These are phyloP conservation scores for Exophiala oligosperma DNA, from an alignment of 2,329 filamentous ascomycete species.

Conservation along the genomic window DNA sequence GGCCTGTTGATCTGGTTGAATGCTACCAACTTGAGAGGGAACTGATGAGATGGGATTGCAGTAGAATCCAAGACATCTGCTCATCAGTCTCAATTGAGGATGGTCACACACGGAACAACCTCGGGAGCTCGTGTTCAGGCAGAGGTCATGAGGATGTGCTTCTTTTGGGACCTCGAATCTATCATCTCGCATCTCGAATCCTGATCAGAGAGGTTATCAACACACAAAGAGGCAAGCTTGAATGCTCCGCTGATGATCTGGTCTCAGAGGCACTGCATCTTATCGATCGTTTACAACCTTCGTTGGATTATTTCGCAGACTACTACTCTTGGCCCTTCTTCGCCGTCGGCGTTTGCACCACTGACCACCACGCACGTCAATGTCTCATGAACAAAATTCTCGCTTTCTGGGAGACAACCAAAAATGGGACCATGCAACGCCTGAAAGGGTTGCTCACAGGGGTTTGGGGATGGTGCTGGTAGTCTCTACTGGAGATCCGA, in stretches of 20 bases:
- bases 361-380: constrained; percentile 8
- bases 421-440: constrained; percentile 30
- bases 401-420: constrained; percentile 28
- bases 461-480: too few relatives aligned
- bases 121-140: too few relatives aligned
- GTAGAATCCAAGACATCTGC: neutral
- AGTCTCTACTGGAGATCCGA: too few relatives aligned
- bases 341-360: constrained; percentile 23
- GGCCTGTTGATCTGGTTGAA: neutral
- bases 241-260: constrained; percentile 1
- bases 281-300: constrained; percentile 22
- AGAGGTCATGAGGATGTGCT: neutral
- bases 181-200: constrained; percentile 2
- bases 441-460: constrained; percentile 25
- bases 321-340: constrained; percentile 33
- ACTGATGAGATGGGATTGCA: neutral
- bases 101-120: neutral
- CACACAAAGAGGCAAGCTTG: neutral
- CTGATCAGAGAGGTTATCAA: constrained; percentile 5
- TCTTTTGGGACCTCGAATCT: constrained; percentile 2
- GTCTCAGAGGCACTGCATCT: constrained; percentile 20
- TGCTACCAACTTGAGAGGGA: constrained; percentile 4
- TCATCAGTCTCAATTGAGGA: neutral
- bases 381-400: constrained; percentile 22
- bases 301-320: constrained; percentile 31